phyloP scores from a whole-genome alignment of 208 protist genomes.

The Herpetomonas samuelpessoai region DNA sequence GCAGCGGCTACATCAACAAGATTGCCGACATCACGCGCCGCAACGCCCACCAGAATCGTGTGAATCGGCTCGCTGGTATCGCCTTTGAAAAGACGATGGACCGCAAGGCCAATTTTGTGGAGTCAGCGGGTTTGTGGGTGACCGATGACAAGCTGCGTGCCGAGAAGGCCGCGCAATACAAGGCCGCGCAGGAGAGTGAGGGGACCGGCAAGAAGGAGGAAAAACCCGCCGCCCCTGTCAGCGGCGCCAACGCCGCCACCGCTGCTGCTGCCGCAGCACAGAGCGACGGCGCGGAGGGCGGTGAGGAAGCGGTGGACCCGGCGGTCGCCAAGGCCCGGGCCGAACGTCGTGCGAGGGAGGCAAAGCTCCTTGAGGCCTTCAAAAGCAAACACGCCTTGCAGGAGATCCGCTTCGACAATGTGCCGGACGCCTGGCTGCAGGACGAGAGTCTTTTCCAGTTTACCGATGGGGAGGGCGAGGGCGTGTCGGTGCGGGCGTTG shows the following conservation, averaged over 20 bases:
- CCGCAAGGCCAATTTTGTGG: slow-evolving; percentile 57
- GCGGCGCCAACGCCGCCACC: background rate
- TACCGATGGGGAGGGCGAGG: too few relatives aligned
- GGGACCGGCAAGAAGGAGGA: background rate
- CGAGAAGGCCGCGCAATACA: slow-evolving; percentile 48
- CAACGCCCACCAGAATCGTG: slow-evolving; percentile 52
- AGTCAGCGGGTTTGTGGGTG: slow-evolving; percentile 69
- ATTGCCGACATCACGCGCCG: slow-evolving; percentile 55
- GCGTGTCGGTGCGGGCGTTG: too few relatives aligned
- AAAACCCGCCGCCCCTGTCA: background rate
- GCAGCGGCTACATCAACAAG: slow-evolving; percentile 55
- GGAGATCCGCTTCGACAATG: slow-evolving; percentile 27
- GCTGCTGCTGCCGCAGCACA: slow-evolving; percentile 3
- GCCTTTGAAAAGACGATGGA: slow-evolving; percentile 55
- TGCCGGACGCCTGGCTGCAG: slow-evolving; percentile 29
- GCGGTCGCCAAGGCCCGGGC: background rate
- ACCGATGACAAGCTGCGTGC: slow-evolving; percentile 59
- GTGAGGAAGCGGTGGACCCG: slow-evolving; percentile 1
- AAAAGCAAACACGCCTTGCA: slow-evolving; percentile 8
- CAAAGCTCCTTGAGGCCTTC: slow-evolving; percentile 23
- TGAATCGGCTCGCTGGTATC: slow-evolving; percentile 51
- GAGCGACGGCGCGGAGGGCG: background rate
- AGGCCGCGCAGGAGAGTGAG: slow-evolving; percentile 5
- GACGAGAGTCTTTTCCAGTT: background rate
- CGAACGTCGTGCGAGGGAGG: slow-evolving; percentile 9